Base-by-base conservation (phyloP, 495 filamentous ascomycete genomes). In the Mycothermus thermophilus region DNA sequence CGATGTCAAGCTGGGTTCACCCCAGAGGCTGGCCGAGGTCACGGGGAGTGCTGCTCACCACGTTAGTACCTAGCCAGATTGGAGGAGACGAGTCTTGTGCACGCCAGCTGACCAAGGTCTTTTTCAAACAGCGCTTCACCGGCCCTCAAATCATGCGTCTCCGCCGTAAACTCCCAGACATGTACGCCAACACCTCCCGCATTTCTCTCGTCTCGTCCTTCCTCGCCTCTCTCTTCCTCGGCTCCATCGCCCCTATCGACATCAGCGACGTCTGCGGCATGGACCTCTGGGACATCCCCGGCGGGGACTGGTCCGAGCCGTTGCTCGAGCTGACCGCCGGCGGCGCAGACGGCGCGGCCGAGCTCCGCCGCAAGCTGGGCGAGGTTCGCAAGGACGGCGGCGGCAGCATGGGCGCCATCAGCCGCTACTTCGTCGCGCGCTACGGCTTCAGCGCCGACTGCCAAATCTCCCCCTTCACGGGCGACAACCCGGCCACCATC, bases 141-240 rank as follows among this genome's bases (percentile, higher is more conserved):
- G 90, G 90, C 10, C 83, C 87, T 4, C 90, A 97, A 54, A 96
- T 97, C 41, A 69, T 94, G 41, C 74, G 85, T 2, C 88, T 95
- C 58, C 75, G 75, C 39, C 64, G 69, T 27, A 82, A 81, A 38
- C 68, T 84, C 43, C 85, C 90, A 3, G 67, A 77, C 3, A 74
- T 84, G 26, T 97, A 97, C 56, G 63, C 70, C 41, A 64, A 69
- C 26, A 93, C 90, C 3, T 69, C 74, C 2, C 73, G 87, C 10
- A 93, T 97, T 46, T 92, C 85, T 2, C 75, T 97, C 21, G 87
- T 93, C 5, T 95, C 87, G 1, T 92, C 88, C 0, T 97, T 95
- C 58, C 69, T 97, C 32, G 87, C 88, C 6, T 95, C 88, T 0
- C 53, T 97, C 4, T 84, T 97, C 57, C 67, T 95, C 5, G 90